Conservation (phyloP, 73 alveolate genomes). For the Diophrys appendiculata region DNA sequence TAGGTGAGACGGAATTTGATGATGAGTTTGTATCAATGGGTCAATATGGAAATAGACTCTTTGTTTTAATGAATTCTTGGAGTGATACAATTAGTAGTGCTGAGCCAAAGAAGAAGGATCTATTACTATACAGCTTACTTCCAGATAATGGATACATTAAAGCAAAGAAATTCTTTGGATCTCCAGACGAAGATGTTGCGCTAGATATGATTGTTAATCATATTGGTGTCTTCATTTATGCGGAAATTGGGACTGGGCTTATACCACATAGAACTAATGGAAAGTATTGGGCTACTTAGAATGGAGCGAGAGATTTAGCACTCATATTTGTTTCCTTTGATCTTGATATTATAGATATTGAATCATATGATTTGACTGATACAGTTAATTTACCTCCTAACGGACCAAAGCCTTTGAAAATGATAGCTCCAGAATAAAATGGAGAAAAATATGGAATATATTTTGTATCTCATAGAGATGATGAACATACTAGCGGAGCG, state of each 20-base stretch:
- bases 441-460: neutral
- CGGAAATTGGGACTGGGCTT: conserved; percentile 15
- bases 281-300: conserved; percentile 6
- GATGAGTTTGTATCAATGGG: neutral
- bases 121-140: conserved; percentile 13
- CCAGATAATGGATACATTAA: conserved; percentile 34
- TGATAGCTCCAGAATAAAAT: neutral
- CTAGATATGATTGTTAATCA: conserved; percentile 15
- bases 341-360: conserved; percentile 6
- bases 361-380: conserved; percentile 1
- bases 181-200: conserved; percentile 34
- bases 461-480: neutral
- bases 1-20: conserved; percentile 30
- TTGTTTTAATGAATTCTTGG: neutral
- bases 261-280: conserved; percentile 41
- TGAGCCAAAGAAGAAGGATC: neutral
- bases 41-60: neutral
- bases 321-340: neutral
- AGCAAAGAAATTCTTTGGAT: conserved; percentile 17
- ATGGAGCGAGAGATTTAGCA: neutral
- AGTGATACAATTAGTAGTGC: neutral
- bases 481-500: neutral
- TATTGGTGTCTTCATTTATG: conserved; percentile 31
- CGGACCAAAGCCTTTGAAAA: neutral
- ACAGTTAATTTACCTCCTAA: neutral